These are phyloP conservation scores for Ophiocordyceps polyrhachis-furcata DNA, from an alignment of 2,329 filamentous ascomycete genomes.

Conservation along the genomic window DNA sequence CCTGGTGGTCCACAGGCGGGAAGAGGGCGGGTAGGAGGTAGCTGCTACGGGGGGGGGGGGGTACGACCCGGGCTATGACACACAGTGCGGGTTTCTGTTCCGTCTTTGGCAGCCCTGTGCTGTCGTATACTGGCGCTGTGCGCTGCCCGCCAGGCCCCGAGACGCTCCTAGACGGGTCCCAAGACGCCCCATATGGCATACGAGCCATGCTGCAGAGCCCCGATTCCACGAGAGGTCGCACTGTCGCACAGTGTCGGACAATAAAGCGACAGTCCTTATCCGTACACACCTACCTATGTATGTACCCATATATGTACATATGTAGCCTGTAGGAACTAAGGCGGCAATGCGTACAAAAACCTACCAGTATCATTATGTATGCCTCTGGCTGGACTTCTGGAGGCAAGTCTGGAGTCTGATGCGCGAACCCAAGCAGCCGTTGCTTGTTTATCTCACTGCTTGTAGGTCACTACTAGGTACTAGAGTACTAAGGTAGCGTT, in stretches of 20 bases:
- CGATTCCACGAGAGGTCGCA: neutral
- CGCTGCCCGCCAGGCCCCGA: neutral
- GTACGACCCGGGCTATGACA: neutral
- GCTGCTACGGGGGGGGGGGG: constrained; percentile 1
- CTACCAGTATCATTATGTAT: too few relatives aligned
- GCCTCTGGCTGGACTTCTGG: neutral
- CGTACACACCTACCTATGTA: too few relatives aligned
- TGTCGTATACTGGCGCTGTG: neutral
- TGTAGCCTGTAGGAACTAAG: too few relatives aligned
- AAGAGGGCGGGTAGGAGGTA: constrained; percentile 2
- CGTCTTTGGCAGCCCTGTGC: neutral
- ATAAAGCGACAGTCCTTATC: too few relatives aligned
- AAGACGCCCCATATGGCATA: neutral
- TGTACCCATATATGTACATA: too few relatives aligned
- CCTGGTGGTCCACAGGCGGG: constrained; percentile 7
- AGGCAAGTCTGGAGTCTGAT: neutral
- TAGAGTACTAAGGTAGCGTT: too few relatives aligned
- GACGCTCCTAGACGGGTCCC: neutral
- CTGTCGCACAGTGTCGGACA: neutral
- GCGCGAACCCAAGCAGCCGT: neutral
- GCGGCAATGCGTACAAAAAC: too few relatives aligned
- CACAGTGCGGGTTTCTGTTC: neutral
- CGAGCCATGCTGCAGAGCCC: neutral
- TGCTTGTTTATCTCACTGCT: neutral
- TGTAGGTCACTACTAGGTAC: too few relatives aligned